Evolutionary conservation across 345 rosid species (phyloP).

Genomic region (Gossypium arboreum): DNA sequence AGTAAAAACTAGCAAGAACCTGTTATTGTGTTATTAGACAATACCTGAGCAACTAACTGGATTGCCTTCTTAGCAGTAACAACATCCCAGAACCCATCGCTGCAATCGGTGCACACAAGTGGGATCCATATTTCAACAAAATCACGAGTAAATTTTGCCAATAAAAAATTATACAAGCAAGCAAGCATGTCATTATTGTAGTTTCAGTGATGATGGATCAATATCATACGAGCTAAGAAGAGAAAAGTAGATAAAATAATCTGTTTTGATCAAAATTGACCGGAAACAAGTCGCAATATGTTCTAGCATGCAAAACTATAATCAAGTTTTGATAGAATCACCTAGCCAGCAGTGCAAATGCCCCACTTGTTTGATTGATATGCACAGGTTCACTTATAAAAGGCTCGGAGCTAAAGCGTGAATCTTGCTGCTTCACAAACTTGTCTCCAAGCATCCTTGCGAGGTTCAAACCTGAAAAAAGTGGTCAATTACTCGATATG

Average conservation of each 20-base stretch:
- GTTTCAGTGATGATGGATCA: not conserved
- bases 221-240: not conserved
- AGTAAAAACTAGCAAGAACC: not conserved
- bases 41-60: conserved; percentile 72
- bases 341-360: conserved; percentile 87
- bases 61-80: conserved; percentile 64
- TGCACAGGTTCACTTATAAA: conserved; percentile 66
- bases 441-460: conserved; percentile 98
- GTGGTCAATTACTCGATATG: not conserved
- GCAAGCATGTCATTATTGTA: not conserved
- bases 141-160: not conserved
- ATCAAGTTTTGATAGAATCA: conserved; percentile 25
- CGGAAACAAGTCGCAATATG: not conserved
- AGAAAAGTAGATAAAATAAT: not conserved
- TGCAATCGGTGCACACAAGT: conserved; percentile 26
- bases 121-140: not conserved
- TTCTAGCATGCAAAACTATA: not conserved
- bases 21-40: not conserved
- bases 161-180: not conserved
- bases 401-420: conserved; percentile 82
- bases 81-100: conserved; percentile 98
- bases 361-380: conserved; percentile 48
- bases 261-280: not conserved
- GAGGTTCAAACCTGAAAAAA: conserved; percentile 71
- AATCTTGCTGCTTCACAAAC: conserved; percentile 83